Conservation (phyloP, 805 yeast genomes). For the Ogataea paradorogensis region DNA sequence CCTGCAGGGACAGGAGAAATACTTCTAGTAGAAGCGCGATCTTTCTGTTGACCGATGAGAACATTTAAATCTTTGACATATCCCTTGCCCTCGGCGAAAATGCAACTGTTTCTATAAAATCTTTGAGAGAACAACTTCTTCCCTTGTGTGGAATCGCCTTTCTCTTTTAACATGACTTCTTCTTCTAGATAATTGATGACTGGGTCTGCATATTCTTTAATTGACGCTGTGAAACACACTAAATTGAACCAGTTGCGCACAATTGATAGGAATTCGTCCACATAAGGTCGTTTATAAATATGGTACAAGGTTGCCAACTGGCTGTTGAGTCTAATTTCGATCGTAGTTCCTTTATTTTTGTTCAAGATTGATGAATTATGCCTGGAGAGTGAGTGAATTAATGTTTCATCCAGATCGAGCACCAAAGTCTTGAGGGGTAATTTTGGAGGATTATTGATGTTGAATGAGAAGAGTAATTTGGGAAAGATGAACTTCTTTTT, state of each 20-base stretch:
- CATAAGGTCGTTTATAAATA: slow-evolving; percentile 88
- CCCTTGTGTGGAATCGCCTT: slow-evolving; percentile 19
- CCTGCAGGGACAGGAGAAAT: slow-evolving; percentile 17
- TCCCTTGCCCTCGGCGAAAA: slow-evolving; percentile 73
- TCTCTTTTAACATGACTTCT: slow-evolving; percentile 39
- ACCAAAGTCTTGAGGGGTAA: slow-evolving; percentile 61
- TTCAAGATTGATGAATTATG: slow-evolving; percentile 44
- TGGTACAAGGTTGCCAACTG: slow-evolving; percentile 78
- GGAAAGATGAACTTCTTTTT: slow-evolving; percentile 34
- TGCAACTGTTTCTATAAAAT: slow-evolving; percentile 78
- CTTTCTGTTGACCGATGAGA: slow-evolving; percentile 14
- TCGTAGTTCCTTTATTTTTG: slow-evolving; percentile 57
- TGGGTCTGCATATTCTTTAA: slow-evolving; percentile 94
- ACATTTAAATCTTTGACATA: slow-evolving; percentile 72
- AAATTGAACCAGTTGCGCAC: slow-evolving; percentile 85
- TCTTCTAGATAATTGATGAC: slow-evolving; percentile 88
- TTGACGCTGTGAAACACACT: slow-evolving; percentile 92
- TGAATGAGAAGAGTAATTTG: slow-evolving; percentile 33
- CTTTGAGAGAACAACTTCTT: slow-evolving; percentile 51
- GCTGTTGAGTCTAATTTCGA: slow-evolving; percentile 71
- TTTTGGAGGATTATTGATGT: slow-evolving; percentile 32
- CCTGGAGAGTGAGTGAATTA: slow-evolving; percentile 85
- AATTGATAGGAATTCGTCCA: slow-evolving; percentile 76
- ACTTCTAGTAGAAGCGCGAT: slow-evolving; percentile 11
- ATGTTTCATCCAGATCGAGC: slow-evolving; percentile 89